Percentiles rank a stretch among this genome's conserved stretches.
Evolutionary conservation across 495 filamentous ascomycete species (phyloP).

Genomic region (Xylaria longipes): DNA sequence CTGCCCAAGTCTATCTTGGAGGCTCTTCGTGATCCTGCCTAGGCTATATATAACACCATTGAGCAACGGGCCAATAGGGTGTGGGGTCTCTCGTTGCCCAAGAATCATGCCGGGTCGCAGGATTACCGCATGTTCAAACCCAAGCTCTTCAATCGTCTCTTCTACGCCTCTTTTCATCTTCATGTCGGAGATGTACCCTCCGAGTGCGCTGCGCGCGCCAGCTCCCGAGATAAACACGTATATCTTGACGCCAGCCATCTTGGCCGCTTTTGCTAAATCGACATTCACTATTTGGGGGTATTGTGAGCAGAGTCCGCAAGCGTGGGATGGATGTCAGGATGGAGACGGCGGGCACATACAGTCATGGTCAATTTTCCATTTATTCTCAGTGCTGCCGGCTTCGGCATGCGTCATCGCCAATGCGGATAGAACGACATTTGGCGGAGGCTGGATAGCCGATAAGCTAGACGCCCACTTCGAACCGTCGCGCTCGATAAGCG

Average conservation of each 20-base stretch:
- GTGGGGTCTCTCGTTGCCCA: conserved; percentile 54
- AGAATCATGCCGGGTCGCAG: conserved; percentile 71
- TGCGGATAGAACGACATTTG: background rate
- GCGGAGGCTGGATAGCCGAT: background rate
- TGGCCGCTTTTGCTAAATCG: background rate
- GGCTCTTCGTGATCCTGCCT: conserved; percentile 44
- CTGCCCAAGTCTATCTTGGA: conserved; percentile 73
- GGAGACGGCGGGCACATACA: background rate
- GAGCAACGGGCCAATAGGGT: background rate
- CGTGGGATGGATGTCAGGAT: background rate
- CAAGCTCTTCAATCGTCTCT: conserved; percentile 67
- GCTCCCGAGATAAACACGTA: background rate
- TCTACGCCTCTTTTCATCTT: conserved; percentile 79
- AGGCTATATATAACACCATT: conserved; percentile 62
- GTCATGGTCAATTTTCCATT: conserved; percentile 4
- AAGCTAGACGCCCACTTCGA: background rate
- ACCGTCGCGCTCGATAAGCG: background rate
- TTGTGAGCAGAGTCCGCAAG: background rate
- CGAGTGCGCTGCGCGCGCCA: background rate
- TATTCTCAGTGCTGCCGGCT: background rate
- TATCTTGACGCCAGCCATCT: background rate
- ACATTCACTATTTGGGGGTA: background rate
- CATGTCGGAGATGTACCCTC: conserved; percentile 36
- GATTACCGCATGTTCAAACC: conserved; percentile 71
- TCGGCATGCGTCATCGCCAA: background rate